Conservation (phyloP, 2,329 filamentous ascomycete genomes). For the Fusarium nodosum region DNA sequence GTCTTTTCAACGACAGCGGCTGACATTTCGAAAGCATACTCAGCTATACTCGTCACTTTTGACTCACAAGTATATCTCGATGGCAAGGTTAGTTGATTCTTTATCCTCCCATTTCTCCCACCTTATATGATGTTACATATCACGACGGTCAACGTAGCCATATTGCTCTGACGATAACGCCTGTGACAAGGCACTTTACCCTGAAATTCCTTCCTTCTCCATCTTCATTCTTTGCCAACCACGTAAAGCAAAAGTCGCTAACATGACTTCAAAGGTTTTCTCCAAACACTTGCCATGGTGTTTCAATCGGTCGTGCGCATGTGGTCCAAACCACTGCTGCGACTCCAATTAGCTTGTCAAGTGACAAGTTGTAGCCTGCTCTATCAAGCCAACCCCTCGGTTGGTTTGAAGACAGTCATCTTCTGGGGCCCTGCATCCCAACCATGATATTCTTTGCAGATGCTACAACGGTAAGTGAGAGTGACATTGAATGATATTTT, state of each 20-base stretch:
- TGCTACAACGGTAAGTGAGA: slow-evolving; percentile 16
- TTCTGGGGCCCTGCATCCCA: no score
- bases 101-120: neutral
- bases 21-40: slow-evolving; percentile 45
- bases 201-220: slow-evolving; percentile 17
- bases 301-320: neutral
- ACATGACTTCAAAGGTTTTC: slow-evolving; percentile 17
- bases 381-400: no score
- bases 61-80: no score
- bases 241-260: slow-evolving; percentile 20
- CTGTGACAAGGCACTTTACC: slow-evolving; percentile 60
- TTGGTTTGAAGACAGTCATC: neutral
- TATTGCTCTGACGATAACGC: slow-evolving; percentile 62
- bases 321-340: neutral
- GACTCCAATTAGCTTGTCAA: slow-evolving; percentile 6
- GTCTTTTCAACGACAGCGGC: slow-evolving; percentile 34
- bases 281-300: neutral
- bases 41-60: neutral
- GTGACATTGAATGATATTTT: neutral
- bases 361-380: slow-evolving; percentile 1
- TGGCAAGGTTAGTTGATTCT: slow-evolving; percentile 50
- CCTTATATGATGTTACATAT: slow-evolving; percentile 60
- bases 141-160: slow-evolving; percentile 65
- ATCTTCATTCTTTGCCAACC: neutral
- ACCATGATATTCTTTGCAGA: neutral